A percentile compares a stretch with the other conserved stretches of the same genome.
Conservation (phyloP, 371 early-diverging fungal species). For the Fennellomyces sp. region DNA sequence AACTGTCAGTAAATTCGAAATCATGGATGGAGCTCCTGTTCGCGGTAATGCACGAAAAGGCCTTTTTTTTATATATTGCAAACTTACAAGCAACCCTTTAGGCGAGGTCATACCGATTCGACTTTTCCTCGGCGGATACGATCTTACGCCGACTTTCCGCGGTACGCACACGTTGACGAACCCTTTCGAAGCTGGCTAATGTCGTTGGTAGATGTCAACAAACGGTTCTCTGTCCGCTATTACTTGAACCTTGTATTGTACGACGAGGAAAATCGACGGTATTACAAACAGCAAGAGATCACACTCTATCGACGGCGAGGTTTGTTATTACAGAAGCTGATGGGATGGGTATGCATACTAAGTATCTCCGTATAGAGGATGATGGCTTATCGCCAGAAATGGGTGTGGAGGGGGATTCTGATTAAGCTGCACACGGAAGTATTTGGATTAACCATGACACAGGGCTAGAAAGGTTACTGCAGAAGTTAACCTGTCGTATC, state of each 20-base stretch:
- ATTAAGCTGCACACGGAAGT: no score
- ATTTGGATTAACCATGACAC: no score
- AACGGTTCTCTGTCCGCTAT: constrained; percentile 95
- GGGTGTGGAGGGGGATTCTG: no score
- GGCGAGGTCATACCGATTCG: constrained; percentile 98
- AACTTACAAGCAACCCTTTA: constrained; percentile 16
- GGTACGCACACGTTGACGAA: constrained; percentile 18
- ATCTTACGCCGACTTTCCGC: constrained; percentile 87
- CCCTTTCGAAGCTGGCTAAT: not conserved
- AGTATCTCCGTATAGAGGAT: no score
- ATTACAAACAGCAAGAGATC: constrained; percentile 97
- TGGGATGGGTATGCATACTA: no score
- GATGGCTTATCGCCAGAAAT: no score
- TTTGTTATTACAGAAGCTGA: no score
- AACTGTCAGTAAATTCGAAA: constrained; percentile 97
- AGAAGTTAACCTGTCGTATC: no score
- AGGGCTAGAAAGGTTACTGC: no score
- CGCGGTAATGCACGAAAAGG: constrained; percentile 75
- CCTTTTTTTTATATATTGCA: not conserved
- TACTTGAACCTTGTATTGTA: constrained; percentile 96
- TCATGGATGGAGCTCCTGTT: constrained; percentile 99
- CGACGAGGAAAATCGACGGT: constrained; percentile 97
- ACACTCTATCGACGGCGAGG: constrained; percentile 74
- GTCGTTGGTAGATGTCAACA: constrained; percentile 75
- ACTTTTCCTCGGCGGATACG: constrained; percentile 94